Base-by-base conservation (phyloP, 2,329 filamentous ascomycete genomes). In the Pseudocercospora pini-densiflorae region DNA sequence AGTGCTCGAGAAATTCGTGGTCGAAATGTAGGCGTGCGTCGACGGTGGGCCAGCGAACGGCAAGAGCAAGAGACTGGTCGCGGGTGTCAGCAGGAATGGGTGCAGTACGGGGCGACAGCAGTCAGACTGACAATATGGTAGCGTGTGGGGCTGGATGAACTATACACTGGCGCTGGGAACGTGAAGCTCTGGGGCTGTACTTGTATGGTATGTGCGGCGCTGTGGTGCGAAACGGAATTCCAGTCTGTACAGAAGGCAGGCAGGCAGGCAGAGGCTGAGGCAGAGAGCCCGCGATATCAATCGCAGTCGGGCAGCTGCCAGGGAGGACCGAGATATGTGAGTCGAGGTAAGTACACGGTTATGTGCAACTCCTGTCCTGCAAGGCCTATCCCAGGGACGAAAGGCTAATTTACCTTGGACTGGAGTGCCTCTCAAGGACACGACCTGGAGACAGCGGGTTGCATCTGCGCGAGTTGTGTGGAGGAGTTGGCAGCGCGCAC, bases 351-450 rank as follows among this genome's bases (percentile, higher is more conserved):
- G 63, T 63, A 68, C 33, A 63, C 66, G 62, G 66, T 33, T 73
- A 72, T 71, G 70, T 70, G 71, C 68, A 73, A 68, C 70, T 73
- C 67, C 67, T 65, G 65, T 59, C 60, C 58, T 31, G 24, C 57
- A 70, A 71, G 68, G 54, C 60, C 64, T 69, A 70, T 70, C 61
- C 65, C 65, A 55, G 58, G 68, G 62, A 60, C 61, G 55, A 53
- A 63, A 62, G 63, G 63, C 58, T 57, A 62, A 58, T 36, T 49
- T 61, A 43, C 40, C 45, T 47, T 51, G 45, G 59, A 61, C 40
- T 49, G 40, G 40, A 61, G 40, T 47, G 58, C 58, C 36, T 47
- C 23, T 59, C 61, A 57, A 54, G 51, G 55, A 53, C 63, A 62
- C 64, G 63, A 59, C 58, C 64, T 60, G 64, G 63, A 51, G 49